phyloP scores from a whole-genome alignment of 202 grass and related monocot genomes.

The Panicum hallii region DNA sequence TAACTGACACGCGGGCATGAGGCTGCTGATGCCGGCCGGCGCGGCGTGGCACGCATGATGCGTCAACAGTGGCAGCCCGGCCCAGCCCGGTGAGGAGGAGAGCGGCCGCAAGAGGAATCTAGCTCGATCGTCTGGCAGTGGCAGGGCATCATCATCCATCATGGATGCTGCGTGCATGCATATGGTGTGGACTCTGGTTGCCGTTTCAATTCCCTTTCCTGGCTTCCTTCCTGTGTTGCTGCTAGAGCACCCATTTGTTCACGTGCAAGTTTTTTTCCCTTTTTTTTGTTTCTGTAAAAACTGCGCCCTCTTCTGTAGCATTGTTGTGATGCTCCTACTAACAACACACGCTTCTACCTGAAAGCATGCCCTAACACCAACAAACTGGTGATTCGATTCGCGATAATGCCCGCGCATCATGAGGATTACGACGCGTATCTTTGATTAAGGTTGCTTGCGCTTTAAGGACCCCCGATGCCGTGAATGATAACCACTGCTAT shows the following conservation, averaged over 20 bases:
- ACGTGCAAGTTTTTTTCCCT: too few species aligned
- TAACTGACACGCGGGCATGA: neutral
- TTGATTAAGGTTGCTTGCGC: conserved; percentile 29
- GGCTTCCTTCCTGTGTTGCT: too few species aligned
- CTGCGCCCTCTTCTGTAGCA: too few species aligned
- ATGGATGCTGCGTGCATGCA: neutral
- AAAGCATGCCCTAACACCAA: neutral
- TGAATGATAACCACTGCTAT: neutral
- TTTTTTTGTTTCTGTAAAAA: too few species aligned
- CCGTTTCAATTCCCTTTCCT: neutral
- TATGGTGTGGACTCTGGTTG: neutral
- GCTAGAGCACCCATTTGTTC: neutral
- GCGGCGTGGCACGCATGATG: conserved; percentile 21
- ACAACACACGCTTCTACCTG: too few species aligned
- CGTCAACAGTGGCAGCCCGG: neutral
- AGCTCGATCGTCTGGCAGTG: neutral
- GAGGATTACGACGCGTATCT: neutral
- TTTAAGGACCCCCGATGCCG: conserved; percentile 18
- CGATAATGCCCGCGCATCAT: neutral
- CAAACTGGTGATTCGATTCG: neutral
- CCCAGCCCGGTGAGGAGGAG: too few species aligned
- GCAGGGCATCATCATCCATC: too few species aligned
- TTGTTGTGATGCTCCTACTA: too few species aligned
- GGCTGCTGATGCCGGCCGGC: neutral
- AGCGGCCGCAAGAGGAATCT: neutral